Base-by-base conservation (phyloP, 345 rosid genomes). In the Gossypium raimondii region DNA sequence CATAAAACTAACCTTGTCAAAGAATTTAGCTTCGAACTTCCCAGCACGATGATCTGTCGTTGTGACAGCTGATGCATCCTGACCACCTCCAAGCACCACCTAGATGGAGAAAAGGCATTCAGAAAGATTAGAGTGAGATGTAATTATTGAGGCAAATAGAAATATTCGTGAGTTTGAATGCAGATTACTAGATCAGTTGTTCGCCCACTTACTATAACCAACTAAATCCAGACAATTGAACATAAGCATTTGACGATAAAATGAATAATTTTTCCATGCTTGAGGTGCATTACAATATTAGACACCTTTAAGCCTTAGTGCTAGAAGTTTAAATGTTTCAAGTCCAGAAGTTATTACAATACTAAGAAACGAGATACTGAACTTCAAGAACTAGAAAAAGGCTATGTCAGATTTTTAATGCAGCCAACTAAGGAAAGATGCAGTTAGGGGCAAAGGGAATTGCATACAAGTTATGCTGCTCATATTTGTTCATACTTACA, bases 51-150 rank as follows among this genome's bases (percentile, higher is more conserved):
- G 98, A 78, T 95, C 98, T 18, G 98, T 93, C 48, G 97, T 95
- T 6, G 99, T 95, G 66, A 95, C 97, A 66, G 99, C 82, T 58
- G 98, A 93, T 66, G 99, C 94, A 80, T 93, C 97, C 78, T 93
- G 99, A 81, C 99, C 99, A 82, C 99, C 98, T 81, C 99, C 98
- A 83, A 95, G 93, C 69, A 95, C 97, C 81, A 93, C 97, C 99
- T 95, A 78, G 12, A 63, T 56, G 70, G 38, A 79, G 55, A 69
- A 73, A 18, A 5, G 44, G 9, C 43, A 75, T 22, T 56, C 43
- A 18, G 48, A 20, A 14, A n/a, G 16, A 72, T 24, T 43, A 27
- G 47, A 53, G 58, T 11, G 20, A 62, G 70, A 53, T 34, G 51
- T 1, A 11, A 29, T 66, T 34, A 7, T 34, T 34, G 41, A 34